Conservation (phyloP, 192 early-diverging fungal genomes). For the Coemansia sp. region DNA sequence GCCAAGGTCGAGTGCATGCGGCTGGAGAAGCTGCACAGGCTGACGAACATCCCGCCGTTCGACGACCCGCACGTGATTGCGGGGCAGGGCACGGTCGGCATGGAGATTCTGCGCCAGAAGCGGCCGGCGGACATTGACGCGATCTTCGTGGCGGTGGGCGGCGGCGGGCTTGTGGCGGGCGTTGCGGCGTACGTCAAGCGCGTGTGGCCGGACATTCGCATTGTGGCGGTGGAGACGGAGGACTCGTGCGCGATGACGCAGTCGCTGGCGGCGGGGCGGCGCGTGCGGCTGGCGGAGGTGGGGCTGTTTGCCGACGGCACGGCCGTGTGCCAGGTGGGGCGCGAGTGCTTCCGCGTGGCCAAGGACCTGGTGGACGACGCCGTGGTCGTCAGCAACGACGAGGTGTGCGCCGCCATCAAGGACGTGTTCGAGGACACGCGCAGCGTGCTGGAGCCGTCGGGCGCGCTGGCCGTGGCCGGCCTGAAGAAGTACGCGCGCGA, state of each 20-base stretch:
- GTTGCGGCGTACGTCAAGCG: constrained; percentile 92
- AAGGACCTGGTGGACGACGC: constrained; percentile 82
- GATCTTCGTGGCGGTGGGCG: constrained; percentile 90
- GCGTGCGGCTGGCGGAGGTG: constrained; percentile 71
- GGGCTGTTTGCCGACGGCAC: constrained; percentile 98
- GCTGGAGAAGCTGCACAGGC: constrained; percentile 62
- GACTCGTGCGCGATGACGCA: constrained; percentile 88
- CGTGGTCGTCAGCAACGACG: constrained; percentile 88
- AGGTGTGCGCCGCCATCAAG: constrained; percentile 91
- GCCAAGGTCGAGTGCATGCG: constrained; percentile 82
- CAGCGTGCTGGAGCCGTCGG: constrained; percentile 94
- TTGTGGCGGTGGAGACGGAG: constrained; percentile 87
- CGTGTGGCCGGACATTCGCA: constrained; percentile 78
- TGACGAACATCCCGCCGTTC: constrained; percentile 93
- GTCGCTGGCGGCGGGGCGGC: constrained; percentile 61
- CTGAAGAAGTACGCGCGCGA: constrained; percentile 72
- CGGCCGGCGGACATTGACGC: constrained; percentile 64
- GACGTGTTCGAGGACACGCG: constrained; percentile 90
- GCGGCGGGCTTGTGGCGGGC: constrained; percentile 91
- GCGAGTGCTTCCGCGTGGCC: constrained; percentile 82
- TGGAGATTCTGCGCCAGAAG: constrained; percentile 75
- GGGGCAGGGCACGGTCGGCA: constrained; percentile 95
- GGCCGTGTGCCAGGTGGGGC: constrained; percentile 86
- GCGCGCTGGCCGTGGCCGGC: constrained; percentile 83
- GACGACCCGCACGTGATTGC: constrained; percentile 98